These are phyloP conservation scores for Alternaria angustiovoidea DNA, from an alignment of 2,329 filamentous ascomycete species.

Conservation along the genomic window DNA sequence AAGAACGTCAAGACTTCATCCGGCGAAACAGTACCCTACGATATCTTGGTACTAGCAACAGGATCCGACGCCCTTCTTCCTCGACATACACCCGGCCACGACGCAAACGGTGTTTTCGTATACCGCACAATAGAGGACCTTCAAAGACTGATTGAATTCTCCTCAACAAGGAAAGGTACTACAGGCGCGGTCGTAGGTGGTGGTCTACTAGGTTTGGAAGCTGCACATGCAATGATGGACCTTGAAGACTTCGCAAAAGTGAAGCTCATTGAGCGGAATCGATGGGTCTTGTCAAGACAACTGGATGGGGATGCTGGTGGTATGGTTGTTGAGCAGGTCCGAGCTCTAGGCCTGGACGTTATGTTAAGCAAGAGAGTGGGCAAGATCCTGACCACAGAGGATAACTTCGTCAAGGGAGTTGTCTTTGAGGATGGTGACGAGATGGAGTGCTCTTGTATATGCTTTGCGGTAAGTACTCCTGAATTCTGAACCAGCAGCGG, in stretches of 20 bases:
- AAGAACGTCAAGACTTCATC: slow-evolving; percentile 76
- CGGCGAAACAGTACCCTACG: slow-evolving; percentile 76
- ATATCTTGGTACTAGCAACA: slow-evolving; percentile 83
- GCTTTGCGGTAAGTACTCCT: slow-evolving; percentile 71
- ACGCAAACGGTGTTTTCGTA: slow-evolving; percentile 85
- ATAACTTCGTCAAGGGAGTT: slow-evolving; percentile 75
- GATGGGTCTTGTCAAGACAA: slow-evolving; percentile 84
- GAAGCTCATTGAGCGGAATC: slow-evolving; percentile 80
- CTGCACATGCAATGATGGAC: slow-evolving; percentile 91
- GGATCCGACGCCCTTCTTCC: slow-evolving; percentile 84
- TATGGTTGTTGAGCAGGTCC: slow-evolving; percentile 84
- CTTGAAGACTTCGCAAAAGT: slow-evolving; percentile 77
- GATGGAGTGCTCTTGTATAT: slow-evolving; percentile 81
- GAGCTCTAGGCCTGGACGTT: slow-evolving; percentile 79
- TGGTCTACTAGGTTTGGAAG: slow-evolving; percentile 84
- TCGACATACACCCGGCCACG: slow-evolving; percentile 74
- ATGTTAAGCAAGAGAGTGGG: slow-evolving; percentile 78
- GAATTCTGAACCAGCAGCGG: not conserved
- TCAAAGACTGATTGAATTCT: slow-evolving; percentile 77
- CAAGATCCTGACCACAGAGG: slow-evolving; percentile 71
- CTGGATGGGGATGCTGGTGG: slow-evolving; percentile 81
- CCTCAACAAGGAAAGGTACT: slow-evolving; percentile 70
- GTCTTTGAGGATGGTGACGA: slow-evolving; percentile 81
- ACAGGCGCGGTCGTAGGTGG: slow-evolving; percentile 82
- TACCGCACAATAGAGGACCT: slow-evolving; percentile 88